phyloP scores from a whole-genome alignment of 441 rosid species.

The Capsella rubella region DNA sequence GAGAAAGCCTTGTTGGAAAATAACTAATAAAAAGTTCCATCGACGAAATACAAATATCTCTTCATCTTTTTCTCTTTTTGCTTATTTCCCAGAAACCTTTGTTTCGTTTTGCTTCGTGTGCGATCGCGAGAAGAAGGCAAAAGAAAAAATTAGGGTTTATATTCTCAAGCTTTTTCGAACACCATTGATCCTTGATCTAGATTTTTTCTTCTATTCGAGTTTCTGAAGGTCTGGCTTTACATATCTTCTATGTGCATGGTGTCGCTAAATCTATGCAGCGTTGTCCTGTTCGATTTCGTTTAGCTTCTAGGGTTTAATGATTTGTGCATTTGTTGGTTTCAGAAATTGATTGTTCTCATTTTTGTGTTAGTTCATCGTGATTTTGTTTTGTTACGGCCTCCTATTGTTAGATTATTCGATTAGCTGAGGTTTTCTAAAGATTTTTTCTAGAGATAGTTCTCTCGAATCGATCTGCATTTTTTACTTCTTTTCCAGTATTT shows the following conservation, averaged over 20 bases:
- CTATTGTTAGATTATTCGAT: conserved; percentile 27
- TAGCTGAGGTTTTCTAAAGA: conserved; percentile 25
- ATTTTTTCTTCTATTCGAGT: conserved; percentile 5
- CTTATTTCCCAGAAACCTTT: conserved; percentile 47
- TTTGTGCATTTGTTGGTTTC: conserved; percentile 32
- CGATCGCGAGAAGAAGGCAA: conserved; percentile 40
- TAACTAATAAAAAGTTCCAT: conserved; percentile 19
- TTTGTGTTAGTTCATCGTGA: conserved; percentile 36
- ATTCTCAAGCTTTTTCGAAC: conserved; percentile 18
- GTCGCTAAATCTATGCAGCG: conserved; percentile 26
- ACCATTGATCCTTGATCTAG: conserved; percentile 38
- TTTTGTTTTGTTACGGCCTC: conserved; percentile 28
- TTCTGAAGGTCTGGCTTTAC: conserved; percentile 33
- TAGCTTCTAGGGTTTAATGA: conserved; percentile 47
- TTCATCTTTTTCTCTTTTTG: conserved; percentile 38
- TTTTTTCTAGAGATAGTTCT: conserved; percentile 7
- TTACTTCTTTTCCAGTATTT: background rate
- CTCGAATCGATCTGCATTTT: conserved; percentile 28
- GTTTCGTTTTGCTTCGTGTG: conserved; percentile 41
- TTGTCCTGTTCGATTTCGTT: conserved; percentile 34
- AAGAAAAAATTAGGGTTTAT: conserved; percentile 40
- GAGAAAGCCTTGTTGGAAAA: conserved; percentile 18
- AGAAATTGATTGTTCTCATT: conserved; percentile 8
- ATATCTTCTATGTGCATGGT: conserved; percentile 42
- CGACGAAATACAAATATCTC: conserved; percentile 44